Percentiles rank a stretch among this genome's conserved stretches.
Evolutionary conservation across 305 asterid genomes (phyloP).

Genomic region (Stenogyne calaminthoides): DNA sequence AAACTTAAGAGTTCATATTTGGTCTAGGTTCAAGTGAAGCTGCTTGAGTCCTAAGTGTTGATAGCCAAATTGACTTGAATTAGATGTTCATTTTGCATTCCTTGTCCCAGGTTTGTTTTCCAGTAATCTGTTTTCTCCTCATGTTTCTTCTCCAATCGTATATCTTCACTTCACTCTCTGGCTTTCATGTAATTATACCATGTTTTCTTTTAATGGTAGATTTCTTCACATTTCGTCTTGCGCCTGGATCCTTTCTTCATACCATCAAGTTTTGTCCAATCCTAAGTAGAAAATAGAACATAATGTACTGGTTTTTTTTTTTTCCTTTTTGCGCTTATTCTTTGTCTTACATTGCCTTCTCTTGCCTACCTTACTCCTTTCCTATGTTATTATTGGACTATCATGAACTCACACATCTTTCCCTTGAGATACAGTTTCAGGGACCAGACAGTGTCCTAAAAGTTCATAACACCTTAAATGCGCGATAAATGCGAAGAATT

Average conservation of each 20-base stretch:
- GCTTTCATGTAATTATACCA: slow-evolving; percentile 18
- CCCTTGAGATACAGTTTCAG: slow-evolving; percentile 2
- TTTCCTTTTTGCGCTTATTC: neutral
- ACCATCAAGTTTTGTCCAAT: slow-evolving; percentile 12
- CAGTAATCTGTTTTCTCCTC: slow-evolving; percentile 32
- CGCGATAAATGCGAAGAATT: neutral
- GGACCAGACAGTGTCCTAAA: neutral
- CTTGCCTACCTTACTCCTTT: neutral
- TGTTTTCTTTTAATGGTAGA: slow-evolving; percentile 5
- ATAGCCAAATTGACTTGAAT: slow-evolving; percentile 24
- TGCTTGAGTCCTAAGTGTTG: slow-evolving; percentile 31
- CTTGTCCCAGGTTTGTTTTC: slow-evolving; percentile 34
- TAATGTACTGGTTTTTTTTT: neutral
- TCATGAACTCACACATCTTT: slow-evolving; percentile 12
- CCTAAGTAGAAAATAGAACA: neutral
- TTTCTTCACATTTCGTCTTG: slow-evolving; percentile 11
- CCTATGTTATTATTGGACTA: neutral
- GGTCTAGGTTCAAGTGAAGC: slow-evolving; percentile 33
- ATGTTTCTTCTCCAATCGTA: slow-evolving; percentile 21
- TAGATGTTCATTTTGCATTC: slow-evolving; percentile 22
- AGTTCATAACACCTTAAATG: neutral
- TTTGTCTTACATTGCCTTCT: slow-evolving; percentile 6
- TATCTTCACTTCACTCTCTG: slow-evolving; percentile 27
- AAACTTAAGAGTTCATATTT: slow-evolving; percentile 31
- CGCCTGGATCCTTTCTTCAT: slow-evolving; percentile 19